phyloP scores from a whole-genome alignment of 2,329 filamentous ascomycete species.

The Penicillium sp. region DNA sequence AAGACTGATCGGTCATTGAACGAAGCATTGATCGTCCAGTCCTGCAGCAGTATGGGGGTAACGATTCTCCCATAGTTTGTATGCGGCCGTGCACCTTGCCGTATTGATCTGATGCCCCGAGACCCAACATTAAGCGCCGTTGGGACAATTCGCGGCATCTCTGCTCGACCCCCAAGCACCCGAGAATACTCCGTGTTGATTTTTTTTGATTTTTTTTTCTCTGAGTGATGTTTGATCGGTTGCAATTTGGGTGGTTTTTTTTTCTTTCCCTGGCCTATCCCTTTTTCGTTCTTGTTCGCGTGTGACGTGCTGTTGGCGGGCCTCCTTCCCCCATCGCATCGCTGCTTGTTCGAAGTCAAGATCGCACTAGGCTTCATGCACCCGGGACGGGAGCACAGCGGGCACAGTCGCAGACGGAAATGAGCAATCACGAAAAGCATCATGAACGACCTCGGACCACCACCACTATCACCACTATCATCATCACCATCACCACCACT shows the following conservation, averaged over 20 bases:
- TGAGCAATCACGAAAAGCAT: slow-evolving; percentile 6
- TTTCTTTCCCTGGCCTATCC: background rate
- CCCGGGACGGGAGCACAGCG: slow-evolving; percentile 1
- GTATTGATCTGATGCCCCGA: slow-evolving; percentile 6
- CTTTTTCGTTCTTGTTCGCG: background rate
- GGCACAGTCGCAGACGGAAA: slow-evolving; percentile 2
- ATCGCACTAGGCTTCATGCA: slow-evolving; percentile 1
- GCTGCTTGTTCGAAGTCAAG: background rate
- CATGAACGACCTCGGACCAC: background rate
- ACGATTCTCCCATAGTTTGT: slow-evolving; percentile 9
- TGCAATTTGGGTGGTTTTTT: background rate
- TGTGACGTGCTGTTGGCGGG: background rate
- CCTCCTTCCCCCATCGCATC: background rate
- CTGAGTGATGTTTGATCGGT: background rate
- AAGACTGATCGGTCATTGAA: slow-evolving; percentile 15
- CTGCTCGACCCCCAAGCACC: slow-evolving; percentile 1
- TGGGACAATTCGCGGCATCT: slow-evolving; percentile 9
- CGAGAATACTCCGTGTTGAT: slow-evolving; percentile 1
- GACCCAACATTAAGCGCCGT: slow-evolving; percentile 17
- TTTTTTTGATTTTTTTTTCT: background rate
- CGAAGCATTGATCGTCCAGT: slow-evolving; percentile 13
- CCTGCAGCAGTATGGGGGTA: slow-evolving; percentile 17
- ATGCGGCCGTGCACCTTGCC: slow-evolving; percentile 7
- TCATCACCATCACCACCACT: no score
- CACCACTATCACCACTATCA: background rate